Conservation (phyloP, 2,329 filamentous ascomycete genomes). For the Botrytis deweyae region DNA sequence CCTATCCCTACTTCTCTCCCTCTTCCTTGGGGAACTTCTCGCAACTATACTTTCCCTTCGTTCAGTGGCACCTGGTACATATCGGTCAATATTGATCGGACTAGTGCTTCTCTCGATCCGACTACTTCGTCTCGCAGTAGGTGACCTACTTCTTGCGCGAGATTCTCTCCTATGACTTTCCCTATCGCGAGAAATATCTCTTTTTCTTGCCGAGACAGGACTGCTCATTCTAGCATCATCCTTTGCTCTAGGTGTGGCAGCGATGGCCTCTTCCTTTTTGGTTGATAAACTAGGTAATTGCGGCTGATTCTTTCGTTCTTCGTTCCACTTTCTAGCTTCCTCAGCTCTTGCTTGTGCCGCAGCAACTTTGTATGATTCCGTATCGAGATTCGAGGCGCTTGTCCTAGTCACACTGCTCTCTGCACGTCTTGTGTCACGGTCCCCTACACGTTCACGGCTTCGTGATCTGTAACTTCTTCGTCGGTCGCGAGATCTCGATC, state of each 20-base stretch:
- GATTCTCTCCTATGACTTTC: conserved; percentile 35
- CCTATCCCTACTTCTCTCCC: conserved; percentile 34
- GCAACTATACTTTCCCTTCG: conserved; percentile 32
- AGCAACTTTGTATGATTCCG: conserved; percentile 52
- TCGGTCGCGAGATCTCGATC: conserved; percentile 29
- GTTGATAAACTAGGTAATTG: conserved; percentile 46
- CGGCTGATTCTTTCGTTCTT: conserved; percentile 57
- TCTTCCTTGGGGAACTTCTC: conserved; percentile 29
- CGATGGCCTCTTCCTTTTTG: conserved; percentile 24
- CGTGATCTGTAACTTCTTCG: conserved; percentile 32
- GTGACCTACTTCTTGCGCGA: conserved; percentile 38
- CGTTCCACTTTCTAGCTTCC: conserved; percentile 60
- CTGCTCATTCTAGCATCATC: conserved; percentile 30
- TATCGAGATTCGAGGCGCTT: conserved; percentile 18
- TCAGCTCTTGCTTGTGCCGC: conserved; percentile 65
- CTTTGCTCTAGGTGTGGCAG: conserved; percentile 25
- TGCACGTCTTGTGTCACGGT: conserved; percentile 28
- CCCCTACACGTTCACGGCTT: conserved; percentile 31
- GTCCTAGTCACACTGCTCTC: conserved; percentile 20
- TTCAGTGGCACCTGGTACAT: conserved; percentile 35
- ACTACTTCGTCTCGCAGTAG: conserved; percentile 33
- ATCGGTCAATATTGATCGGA: conserved; percentile 39
- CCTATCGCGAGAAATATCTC: conserved; percentile 38
- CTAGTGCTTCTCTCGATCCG: conserved; percentile 38
- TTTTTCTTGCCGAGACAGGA: conserved; percentile 32